These are phyloP conservation scores for Tetraselmis striata DNA, from an alignment of 139 green algal genomes.

Conservation along the genomic window DNA sequence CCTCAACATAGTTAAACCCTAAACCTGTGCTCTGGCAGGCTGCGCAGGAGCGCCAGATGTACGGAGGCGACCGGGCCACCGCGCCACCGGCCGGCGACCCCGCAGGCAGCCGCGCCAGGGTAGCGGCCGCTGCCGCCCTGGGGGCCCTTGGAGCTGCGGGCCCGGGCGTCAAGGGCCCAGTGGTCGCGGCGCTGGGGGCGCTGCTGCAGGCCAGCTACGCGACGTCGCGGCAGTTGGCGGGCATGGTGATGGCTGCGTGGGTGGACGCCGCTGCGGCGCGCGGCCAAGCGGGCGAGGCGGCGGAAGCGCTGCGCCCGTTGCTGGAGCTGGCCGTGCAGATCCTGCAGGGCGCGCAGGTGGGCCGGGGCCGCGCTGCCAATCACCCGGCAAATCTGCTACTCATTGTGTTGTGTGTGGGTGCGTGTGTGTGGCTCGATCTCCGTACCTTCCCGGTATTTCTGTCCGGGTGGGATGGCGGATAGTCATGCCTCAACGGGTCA, in stretches of 20 bases:
- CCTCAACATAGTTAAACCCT: not conserved
- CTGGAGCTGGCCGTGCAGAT: not conserved
- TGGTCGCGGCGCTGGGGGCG: slow-evolving; percentile 8
- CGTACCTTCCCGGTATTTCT: too few species aligned
- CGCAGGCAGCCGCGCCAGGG: not conserved
- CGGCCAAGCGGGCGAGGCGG: too few species aligned
- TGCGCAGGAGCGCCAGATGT: not conserved
- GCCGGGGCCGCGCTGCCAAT: not conserved
- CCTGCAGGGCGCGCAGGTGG: not conserved
- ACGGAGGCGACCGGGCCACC: not conserved
- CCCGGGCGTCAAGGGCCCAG: slow-evolving; percentile 11
- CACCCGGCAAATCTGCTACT: slow-evolving; percentile 11
- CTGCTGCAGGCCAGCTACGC: not conserved
- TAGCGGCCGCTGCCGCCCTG: not conserved
- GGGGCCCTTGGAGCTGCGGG: not conserved
- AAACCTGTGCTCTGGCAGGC: not conserved
- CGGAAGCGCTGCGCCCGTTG: not conserved
- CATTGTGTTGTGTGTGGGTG: too few species aligned
- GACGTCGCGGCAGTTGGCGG: slow-evolving; percentile 7
- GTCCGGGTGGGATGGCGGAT: too few species aligned
- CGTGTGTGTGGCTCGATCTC: too few species aligned
- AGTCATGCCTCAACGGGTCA: too few species aligned
- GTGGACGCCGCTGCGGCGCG: too few species aligned
- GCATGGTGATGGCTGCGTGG: slow-evolving; percentile 15
- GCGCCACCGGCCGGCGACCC: not conserved